Evolutionary conservation across 495 filamentous ascomycete genomes (phyloP), one percentile per base, ranked within the genome.

Genomic region (Podospora fimiseda): DNA sequence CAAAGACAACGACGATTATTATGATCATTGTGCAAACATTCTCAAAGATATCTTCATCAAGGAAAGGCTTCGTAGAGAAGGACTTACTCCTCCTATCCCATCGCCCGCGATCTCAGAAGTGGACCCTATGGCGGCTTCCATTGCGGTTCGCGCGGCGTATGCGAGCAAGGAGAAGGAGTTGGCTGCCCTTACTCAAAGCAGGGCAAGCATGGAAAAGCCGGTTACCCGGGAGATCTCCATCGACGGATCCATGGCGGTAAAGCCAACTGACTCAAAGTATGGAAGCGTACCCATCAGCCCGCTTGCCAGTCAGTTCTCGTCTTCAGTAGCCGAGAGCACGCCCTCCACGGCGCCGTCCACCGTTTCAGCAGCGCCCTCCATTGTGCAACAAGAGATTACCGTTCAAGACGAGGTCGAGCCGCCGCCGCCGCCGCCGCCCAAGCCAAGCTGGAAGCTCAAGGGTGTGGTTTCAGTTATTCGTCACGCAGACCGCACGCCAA

Each of bases 1-100:
- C 63, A 99, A 99, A 69, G 93, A 99, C 69, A 99, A 99, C 63
- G 90, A 96, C 42, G 90, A 94, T 43, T 99, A 99, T 60, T 99
- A 99, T 60, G 88, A 97, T 61, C 87, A 87, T 61, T 91, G 86
- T 58, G 84, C 93, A 13, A 82, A 71, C 45, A 95, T 97, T 49
- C 72, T 99, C 33, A 85, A 83, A 58, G 82, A 93, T 7, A 88
- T 88, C 64, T 99, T 97, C 62, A 71, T 92, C 50, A 78, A 76
- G 50, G 92, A 95, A 66, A 86, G 81, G 59, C 74, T 72, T 15
- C 71, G 70, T 16, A 65, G 64, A 43, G 74, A 70, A 6, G 73
- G 69, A 1, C 62, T 67, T 33, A 75, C 69, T 3, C 66, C 72
- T 3, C 68, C 70, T 13, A 57, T 74, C 13, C 69, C 70, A 8